phyloP scores from a whole-genome alignment of 345 rosid species.

The Diplotaxis tenuifolia region DNA sequence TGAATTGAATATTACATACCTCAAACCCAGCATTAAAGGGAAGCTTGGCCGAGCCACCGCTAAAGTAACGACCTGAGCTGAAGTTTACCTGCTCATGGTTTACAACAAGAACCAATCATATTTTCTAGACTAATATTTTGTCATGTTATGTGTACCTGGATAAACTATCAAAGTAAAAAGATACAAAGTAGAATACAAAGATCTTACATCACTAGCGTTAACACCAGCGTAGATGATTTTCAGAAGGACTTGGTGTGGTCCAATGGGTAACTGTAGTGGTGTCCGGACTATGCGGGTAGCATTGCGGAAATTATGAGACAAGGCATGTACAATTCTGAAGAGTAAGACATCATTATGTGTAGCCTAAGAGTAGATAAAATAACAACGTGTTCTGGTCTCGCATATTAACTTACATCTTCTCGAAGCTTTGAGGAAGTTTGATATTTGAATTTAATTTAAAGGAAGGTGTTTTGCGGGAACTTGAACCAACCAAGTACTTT shows the following conservation, averaged over 20 bases:
- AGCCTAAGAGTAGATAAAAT: not conserved
- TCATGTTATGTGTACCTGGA: not conserved
- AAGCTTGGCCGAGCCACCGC: slow-evolving; percentile 58
- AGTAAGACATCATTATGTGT: slow-evolving; percentile 10
- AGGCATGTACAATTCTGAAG: slow-evolving; percentile 81
- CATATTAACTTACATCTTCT: slow-evolving; percentile 70
- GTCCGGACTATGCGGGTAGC: slow-evolving; percentile 63
- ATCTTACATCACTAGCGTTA: slow-evolving; percentile 99
- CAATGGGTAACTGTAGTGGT: slow-evolving; percentile 61
- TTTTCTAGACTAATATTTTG: not conserved
- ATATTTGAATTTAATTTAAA: slow-evolving; percentile 40
- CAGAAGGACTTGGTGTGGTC: slow-evolving; percentile 68
- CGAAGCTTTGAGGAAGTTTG: slow-evolving; percentile 71
- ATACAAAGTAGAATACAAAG: slow-evolving; percentile 10
- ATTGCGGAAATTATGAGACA: slow-evolving; percentile 80
- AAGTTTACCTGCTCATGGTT: slow-evolving; percentile 69
- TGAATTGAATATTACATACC: slow-evolving; percentile 39
- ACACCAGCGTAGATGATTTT: slow-evolving; percentile 93
- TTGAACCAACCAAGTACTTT: slow-evolving; percentile 59
- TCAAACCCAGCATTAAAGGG: slow-evolving; percentile 98
- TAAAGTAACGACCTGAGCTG: slow-evolving; percentile 92
- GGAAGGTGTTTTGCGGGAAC: slow-evolving; percentile 42
- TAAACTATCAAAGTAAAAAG: not conserved
- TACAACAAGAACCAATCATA: slow-evolving; percentile 7
- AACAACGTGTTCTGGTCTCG: slow-evolving; percentile 19